Conservation (phyloP, 257 asterid genomes). For the Capsicum baccatum region DNA sequence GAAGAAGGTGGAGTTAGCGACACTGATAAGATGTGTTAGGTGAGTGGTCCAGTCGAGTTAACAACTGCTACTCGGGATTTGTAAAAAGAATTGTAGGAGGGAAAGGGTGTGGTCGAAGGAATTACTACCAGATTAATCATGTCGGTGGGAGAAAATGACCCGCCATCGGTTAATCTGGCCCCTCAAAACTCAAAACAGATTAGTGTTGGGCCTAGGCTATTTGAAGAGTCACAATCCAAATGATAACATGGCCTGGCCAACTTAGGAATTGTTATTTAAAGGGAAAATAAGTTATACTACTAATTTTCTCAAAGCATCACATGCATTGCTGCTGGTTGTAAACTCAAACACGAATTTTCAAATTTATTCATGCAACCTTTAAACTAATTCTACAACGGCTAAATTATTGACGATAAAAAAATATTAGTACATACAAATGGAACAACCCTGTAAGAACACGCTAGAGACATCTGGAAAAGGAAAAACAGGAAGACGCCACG, state of each 20-base stretch:
- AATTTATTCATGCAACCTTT: no score
- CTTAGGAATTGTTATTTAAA: neutral
- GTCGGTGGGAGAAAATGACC: slow-evolving; percentile 29
- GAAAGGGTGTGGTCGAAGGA: slow-evolving; percentile 1
- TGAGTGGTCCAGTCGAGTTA: neutral
- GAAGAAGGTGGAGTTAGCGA: neutral
- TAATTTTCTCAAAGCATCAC: no score
- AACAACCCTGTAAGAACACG: neutral
- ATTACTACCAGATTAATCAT: neutral
- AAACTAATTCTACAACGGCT: no score
- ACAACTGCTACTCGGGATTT: neutral
- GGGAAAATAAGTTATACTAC: no score
- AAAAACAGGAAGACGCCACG: slow-evolving; percentile 3
- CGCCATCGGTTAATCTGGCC: neutral
- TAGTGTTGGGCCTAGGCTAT: slow-evolving; percentile 2
- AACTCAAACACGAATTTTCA: no score
- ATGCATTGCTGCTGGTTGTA: no score
- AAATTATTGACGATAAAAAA: neutral
- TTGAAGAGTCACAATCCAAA: neutral
- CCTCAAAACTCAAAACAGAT: neutral
- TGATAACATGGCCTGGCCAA: neutral
- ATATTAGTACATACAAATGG: neutral
- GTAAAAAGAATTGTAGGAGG: neutral
- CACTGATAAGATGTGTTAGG: slow-evolving; percentile 19
- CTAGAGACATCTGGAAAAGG: neutral